A percentile compares a stretch with the other conserved stretches of the same genome.
These are phyloP conservation scores for Fusarium incarnatum DNA, from an alignment of 2,329 filamentous ascomycete species.

Conservation along the genomic window DNA sequence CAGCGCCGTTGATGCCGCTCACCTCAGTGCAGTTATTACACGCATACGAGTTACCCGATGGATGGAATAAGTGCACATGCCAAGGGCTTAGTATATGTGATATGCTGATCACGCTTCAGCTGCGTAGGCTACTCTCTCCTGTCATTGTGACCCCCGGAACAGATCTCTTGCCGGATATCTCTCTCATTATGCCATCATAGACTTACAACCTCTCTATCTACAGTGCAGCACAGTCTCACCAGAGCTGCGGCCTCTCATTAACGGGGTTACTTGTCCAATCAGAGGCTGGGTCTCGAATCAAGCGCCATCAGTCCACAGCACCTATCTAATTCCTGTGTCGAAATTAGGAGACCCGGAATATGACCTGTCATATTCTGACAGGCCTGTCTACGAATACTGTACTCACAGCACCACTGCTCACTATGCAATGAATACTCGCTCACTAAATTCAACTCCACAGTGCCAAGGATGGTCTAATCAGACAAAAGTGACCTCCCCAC, in stretches of 20 bases:
- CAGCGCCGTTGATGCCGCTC: slow-evolving; percentile 10
- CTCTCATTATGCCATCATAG: slow-evolving; percentile 37
- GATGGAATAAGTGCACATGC: neutral
- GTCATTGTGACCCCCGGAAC: neutral
- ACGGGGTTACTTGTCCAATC: slow-evolving; percentile 4
- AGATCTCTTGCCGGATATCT: slow-evolving; percentile 17
- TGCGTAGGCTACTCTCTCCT: neutral
- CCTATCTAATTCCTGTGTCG: slow-evolving; percentile 10
- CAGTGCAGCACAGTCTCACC: slow-evolving; percentile 22
- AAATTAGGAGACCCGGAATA: slow-evolving; percentile 15
- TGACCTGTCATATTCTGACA: slow-evolving; percentile 38
- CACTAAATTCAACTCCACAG: neutral
- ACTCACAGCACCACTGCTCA: slow-evolving; percentile 8
- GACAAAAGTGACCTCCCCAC: slow-evolving; percentile 33
- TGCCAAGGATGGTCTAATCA: slow-evolving; percentile 41
- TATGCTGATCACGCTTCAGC: neutral
- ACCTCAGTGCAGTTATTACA: neutral
- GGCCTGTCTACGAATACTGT: neutral
- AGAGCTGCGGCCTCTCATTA: slow-evolving; percentile 17
- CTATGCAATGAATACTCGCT: neutral
- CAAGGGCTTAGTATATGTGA: slow-evolving; percentile 12
- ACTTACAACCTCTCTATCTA: slow-evolving; percentile 22
- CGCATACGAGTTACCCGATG: slow-evolving; percentile 1
- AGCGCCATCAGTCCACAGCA: slow-evolving; percentile 23
- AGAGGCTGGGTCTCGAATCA: slow-evolving; percentile 29